phyloP scores from a whole-genome alignment of 139 green algal species.

The Chlorella sp. region DNA sequence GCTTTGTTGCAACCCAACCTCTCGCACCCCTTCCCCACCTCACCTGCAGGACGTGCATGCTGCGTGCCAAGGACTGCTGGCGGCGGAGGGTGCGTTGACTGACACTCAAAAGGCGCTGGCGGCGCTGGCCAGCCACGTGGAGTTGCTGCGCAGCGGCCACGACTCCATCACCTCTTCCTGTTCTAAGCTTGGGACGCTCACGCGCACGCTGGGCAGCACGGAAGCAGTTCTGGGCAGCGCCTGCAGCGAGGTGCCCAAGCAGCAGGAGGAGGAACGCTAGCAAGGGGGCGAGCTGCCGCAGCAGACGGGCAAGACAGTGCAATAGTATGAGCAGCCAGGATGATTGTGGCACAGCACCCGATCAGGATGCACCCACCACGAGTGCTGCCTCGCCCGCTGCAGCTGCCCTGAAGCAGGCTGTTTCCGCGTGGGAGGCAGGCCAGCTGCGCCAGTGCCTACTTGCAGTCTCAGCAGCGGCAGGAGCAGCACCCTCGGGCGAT shows the following conservation, averaged over 20 bases:
- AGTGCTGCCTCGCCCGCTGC: no score
- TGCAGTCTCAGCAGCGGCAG: conserved; percentile 1
- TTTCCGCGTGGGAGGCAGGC: no score
- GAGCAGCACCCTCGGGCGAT: no score
- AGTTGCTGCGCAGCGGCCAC: not conserved
- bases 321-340: no score
- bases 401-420: no score
- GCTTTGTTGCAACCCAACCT: not conserved
- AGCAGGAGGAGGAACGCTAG: not conserved
- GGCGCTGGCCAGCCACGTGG: not conserved
- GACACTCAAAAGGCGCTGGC: not conserved
- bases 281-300: not conserved
- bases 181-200: not conserved
- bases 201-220: not conserved
- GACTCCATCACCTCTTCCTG: not conserved
- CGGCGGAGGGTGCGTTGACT: not conserved
- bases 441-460: no score
- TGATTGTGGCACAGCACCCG: no score
- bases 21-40: not conserved
- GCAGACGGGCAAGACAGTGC: no score
- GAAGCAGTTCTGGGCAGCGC: not conserved
- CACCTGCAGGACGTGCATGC: conserved; percentile 17
- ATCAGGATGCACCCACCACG: no score
- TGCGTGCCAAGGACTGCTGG: not conserved
- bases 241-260: not conserved